Evolutionary conservation across 2,329 filamentous ascomycete species (phyloP).

Genomic region (Botrytis fabae): DNA sequence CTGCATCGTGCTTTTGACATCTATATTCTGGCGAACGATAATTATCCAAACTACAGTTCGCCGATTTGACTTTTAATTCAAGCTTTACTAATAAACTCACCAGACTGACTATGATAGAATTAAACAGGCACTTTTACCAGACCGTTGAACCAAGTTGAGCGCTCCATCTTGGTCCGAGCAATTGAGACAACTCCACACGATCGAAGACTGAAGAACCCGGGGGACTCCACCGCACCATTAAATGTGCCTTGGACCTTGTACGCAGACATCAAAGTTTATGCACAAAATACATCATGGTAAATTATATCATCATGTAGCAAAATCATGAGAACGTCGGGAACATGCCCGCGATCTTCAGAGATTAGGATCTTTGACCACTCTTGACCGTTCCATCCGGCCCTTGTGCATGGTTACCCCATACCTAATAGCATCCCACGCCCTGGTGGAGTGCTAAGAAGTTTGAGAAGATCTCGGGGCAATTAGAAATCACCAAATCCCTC

Average conservation of each 20-base stretch:
- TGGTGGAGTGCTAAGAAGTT: background rate
- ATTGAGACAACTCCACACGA: conserved; percentile 14
- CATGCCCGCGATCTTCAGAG: background rate
- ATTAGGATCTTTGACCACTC: background rate
- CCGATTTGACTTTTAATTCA: background rate
- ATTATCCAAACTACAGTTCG: background rate
- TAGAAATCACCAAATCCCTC: background rate
- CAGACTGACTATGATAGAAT: background rate
- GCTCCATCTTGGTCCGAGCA: background rate
- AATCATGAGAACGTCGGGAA: background rate
- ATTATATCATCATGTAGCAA: background rate
- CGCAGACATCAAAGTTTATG: conserved; percentile 4
- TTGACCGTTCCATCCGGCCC: background rate
- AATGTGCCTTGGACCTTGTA: conserved; percentile 8
- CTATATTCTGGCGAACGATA: too few relatives aligned
- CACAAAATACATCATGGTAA: conserved; percentile 1
- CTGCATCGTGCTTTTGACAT: background rate
- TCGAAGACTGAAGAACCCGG: conserved; percentile 10
- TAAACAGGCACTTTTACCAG: background rate
- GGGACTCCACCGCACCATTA: background rate
- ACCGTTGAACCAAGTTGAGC: background rate
- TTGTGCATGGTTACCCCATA: background rate
- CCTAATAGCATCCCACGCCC: background rate
- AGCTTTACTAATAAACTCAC: background rate
- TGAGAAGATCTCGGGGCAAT: background rate